These are phyloP conservation scores for Cordyceps militaris DNA, from an alignment of 2,329 filamentous ascomycete genomes.

Conservation along the genomic window DNA sequence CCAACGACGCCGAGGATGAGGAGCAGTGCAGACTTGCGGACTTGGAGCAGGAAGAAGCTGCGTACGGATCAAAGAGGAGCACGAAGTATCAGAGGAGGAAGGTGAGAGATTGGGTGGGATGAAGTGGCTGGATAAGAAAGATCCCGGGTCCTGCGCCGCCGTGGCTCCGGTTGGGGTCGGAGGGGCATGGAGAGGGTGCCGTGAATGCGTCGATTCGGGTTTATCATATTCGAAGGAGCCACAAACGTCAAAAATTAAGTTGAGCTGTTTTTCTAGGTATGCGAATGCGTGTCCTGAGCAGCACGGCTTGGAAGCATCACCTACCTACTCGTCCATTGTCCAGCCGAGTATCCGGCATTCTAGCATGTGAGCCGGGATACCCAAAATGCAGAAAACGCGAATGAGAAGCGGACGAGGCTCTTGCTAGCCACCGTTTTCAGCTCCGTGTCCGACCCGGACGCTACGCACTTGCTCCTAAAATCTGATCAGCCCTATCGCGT, in stretches of 20 bases:
- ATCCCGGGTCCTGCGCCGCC: not conserved
- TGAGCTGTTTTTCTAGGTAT: no score
- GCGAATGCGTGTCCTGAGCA: no score
- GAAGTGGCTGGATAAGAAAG: not conserved
- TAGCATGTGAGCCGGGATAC: not conserved
- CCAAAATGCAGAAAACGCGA: not conserved
- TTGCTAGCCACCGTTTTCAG: not conserved
- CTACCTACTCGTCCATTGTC: not conserved
- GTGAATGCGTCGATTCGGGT: no score
- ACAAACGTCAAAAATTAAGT: no score
- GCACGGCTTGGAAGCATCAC: not conserved
- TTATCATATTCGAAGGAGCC: no score
- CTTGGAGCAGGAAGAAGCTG: slow-evolving; percentile 3
- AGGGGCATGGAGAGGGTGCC: no score
- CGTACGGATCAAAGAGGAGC: slow-evolving; percentile 8
- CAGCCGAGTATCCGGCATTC: not conserved
- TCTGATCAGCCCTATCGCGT: not conserved
- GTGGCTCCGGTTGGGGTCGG: no score
- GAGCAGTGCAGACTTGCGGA: not conserved
- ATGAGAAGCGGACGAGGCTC: no score
- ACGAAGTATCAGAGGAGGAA: not conserved
- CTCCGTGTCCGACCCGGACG: no score
- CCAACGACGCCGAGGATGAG: not conserved
- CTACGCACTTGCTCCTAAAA: not conserved
- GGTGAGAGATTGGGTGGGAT: not conserved